phyloP scores from a whole-genome alignment of 192 early-diverging fungal genomes.

The Oehlia diaphana region DNA sequence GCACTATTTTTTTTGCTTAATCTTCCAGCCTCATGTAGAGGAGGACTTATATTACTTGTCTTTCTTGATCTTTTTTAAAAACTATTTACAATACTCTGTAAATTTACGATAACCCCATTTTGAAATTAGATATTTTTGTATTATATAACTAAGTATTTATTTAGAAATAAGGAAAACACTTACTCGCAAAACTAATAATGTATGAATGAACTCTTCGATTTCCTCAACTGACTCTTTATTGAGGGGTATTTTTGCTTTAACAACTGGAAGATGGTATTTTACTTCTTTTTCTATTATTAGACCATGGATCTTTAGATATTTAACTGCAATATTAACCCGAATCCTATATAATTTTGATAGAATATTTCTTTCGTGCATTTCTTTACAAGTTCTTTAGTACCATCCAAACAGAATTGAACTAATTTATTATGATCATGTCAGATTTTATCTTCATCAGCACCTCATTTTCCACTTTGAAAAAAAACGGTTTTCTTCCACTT shows the following conservation, averaged over 20 bases:
- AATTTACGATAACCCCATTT: too few species aligned
- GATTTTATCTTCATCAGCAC: background rate
- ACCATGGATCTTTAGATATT: background rate
- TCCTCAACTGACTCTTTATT: slow-evolving; percentile 11
- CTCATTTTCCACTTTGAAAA: slow-evolving; percentile 17
- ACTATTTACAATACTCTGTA: too few species aligned
- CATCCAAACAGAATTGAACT: slow-evolving; percentile 7
- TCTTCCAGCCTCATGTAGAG: too few species aligned
- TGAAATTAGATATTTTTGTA: too few species aligned
- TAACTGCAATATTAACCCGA: slow-evolving; percentile 21
- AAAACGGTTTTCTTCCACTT: slow-evolving; percentile 11
- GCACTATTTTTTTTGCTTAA: too few species aligned
- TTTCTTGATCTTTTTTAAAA: too few species aligned
- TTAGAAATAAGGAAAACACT: too few species aligned
- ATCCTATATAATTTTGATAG: slow-evolving; percentile 21
- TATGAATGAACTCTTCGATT: slow-evolving; percentile 8
- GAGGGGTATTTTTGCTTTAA: slow-evolving; percentile 17
- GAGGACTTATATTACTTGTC: too few species aligned
- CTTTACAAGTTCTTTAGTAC: background rate
- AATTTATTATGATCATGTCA: slow-evolving; percentile 14
- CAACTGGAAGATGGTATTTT: slow-evolving; percentile 1
- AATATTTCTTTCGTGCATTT: background rate
- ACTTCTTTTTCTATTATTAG: background rate
- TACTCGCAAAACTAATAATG: slow-evolving; percentile 14
- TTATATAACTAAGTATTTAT: too few species aligned